Percentiles rank a stretch among this genome's conserved stretches.
phyloP scores from a whole-genome alignment of 805 yeast species.

The Nakazawaea peltata region DNA sequence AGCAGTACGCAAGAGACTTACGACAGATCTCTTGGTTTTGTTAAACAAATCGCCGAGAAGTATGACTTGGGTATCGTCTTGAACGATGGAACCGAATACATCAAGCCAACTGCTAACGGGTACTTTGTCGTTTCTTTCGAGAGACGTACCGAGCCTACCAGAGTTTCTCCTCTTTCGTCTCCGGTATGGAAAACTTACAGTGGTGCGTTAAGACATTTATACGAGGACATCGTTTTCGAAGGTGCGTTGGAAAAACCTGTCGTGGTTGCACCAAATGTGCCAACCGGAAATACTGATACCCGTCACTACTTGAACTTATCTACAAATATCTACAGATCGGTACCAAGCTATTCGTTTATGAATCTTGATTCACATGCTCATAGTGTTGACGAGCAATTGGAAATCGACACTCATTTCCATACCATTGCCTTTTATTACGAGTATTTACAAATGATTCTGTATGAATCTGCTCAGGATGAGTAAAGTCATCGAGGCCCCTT shows the following conservation, averaged over 20 bases:
- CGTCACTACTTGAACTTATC: constrained; percentile 50
- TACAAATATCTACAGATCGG: constrained; percentile 46
- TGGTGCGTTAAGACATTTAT: constrained; percentile 48
- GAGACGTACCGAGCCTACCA: constrained; percentile 28
- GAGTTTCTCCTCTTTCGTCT: constrained; percentile 26
- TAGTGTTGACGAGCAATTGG: constrained; percentile 54
- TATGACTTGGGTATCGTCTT: constrained; percentile 40
- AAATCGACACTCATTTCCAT: constrained; percentile 45
- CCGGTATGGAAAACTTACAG: constrained; percentile 33
- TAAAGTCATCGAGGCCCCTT: too few relatives aligned
- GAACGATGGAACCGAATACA: constrained; percentile 22
- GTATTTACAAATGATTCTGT: constrained; percentile 24
- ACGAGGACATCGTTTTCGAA: constrained; percentile 38
- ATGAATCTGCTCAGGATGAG: too few relatives aligned
- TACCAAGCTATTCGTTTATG: constrained; percentile 29
- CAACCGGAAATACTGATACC: constrained; percentile 59
- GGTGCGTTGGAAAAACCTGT: constrained; percentile 13
- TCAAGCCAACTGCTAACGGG: constrained; percentile 17
- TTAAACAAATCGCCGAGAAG: constrained; percentile 33
- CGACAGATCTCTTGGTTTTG: constrained; percentile 27
- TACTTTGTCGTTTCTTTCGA: constrained; percentile 14
- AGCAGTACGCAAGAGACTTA: constrained; percentile 35
- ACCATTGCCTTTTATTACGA: constrained; percentile 46
- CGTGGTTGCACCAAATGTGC: constrained; percentile 39
- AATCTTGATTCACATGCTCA: constrained; percentile 32